Percentiles rank a stretch among this genome's conserved stretches.
phyloP scores from a whole-genome alignment of 2,329 filamentous ascomycete species.

The Incumbomyces delicatus region DNA sequence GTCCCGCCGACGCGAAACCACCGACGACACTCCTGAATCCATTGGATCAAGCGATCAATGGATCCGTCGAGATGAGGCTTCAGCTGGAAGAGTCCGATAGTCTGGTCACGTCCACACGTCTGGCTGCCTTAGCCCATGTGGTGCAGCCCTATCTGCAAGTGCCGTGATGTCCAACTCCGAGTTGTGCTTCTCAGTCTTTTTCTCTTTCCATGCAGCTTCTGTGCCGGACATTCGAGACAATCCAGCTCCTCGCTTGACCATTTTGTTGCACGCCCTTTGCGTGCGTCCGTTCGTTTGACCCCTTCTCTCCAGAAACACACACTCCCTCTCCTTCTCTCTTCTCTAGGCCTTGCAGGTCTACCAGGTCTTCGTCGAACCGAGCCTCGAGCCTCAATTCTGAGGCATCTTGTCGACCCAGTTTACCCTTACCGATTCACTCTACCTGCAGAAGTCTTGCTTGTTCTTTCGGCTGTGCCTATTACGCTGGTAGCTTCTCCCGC shows the following conservation, averaged over 20 bases:
- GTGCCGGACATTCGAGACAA: slow-evolving; percentile 6
- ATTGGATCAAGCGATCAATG: neutral
- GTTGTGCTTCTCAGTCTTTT: neutral
- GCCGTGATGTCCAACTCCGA: neutral
- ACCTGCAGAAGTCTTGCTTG: too few relatives aligned
- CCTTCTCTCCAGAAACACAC: neutral
- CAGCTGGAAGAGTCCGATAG: too few relatives aligned
- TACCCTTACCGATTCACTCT: too few relatives aligned
- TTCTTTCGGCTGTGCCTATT: too few relatives aligned
- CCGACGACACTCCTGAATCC: slow-evolving; percentile 7
- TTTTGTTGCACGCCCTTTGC: neutral
- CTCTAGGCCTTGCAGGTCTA: neutral
- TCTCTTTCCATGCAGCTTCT: neutral
- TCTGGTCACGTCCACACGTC: neutral
- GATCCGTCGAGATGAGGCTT: neutral
- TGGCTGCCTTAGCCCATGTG: neutral
- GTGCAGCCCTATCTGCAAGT: too few relatives aligned
- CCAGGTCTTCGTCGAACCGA: too few relatives aligned
- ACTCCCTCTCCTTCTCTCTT: too few relatives aligned
- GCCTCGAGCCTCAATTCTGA: too few relatives aligned
- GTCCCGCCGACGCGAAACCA: slow-evolving; percentile 1
- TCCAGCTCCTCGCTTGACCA: neutral
- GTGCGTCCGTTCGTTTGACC: slow-evolving; percentile 7
- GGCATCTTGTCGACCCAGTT: too few relatives aligned
- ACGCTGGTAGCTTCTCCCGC: too few relatives aligned